phyloP scores from a whole-genome alignment of 768 basidiomycete genomes.

The Lactarius sanguifluus region DNA sequence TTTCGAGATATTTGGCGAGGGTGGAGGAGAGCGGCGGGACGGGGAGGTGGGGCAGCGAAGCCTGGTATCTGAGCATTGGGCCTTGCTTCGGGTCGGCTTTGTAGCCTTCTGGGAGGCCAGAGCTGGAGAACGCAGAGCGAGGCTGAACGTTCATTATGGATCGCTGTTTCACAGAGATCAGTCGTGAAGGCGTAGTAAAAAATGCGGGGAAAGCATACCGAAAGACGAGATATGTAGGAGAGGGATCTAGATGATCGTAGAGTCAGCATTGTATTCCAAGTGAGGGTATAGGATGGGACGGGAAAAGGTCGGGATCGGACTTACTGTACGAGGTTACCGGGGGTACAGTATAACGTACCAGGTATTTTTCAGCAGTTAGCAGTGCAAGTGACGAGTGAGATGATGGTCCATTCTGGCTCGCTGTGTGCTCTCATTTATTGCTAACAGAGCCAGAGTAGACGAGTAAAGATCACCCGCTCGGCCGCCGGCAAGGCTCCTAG shows the following conservation, averaged over 20 bases:
- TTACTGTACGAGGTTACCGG: background rate
- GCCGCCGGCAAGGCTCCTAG: background rate
- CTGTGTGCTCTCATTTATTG: background rate
- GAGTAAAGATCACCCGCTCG: background rate
- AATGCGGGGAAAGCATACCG: conserved; percentile 11
- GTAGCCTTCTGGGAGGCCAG: conserved; percentile 44
- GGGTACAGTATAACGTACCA: background rate
- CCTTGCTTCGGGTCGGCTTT: conserved; percentile 53
- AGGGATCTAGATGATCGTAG: conserved; percentile 4
- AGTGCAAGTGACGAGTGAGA: background rate
- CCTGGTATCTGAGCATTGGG: conserved; percentile 73
- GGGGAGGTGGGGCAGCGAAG: conserved; percentile 73
- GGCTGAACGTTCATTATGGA: background rate
- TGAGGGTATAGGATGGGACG: background rate
- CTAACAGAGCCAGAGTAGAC: background rate
- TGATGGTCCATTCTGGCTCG: background rate
- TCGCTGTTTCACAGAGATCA: conserved; percentile 1
- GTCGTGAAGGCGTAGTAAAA: background rate
- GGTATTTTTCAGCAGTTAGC: background rate
- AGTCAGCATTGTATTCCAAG: conserved; percentile 6
- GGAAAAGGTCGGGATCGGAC: background rate
- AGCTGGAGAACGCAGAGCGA: conserved; percentile 12
- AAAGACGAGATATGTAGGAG: conserved; percentile 5
- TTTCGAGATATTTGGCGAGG: conserved; percentile 83
- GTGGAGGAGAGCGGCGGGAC: conserved; percentile 85